Evolutionary conservation across 768 basidiomycete species (phyloP).

Genomic region (Filobasidium wieringae): DNA sequence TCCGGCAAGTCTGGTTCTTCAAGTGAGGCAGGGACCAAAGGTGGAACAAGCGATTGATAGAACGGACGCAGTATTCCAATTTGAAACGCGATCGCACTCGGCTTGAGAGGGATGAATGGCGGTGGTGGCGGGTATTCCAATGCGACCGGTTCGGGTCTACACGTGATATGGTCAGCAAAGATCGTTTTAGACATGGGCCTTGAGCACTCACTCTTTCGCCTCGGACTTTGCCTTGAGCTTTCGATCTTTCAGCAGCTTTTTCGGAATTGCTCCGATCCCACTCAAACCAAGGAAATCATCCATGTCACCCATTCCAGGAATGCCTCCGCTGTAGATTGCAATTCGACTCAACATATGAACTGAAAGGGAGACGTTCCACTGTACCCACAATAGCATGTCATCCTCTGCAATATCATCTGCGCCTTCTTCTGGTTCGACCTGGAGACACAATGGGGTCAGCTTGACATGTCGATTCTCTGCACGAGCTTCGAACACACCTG

Average conservation of each 20-base stretch:
- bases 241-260: slow-evolving; percentile 46
- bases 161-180: background rate
- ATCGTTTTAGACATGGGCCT: background rate
- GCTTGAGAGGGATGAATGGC: slow-evolving; percentile 60
- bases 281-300: slow-evolving; percentile 88
- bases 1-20: slow-evolving; percentile 11
- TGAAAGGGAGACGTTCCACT: background rate
- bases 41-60: slow-evolving; percentile 41
- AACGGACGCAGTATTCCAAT: slow-evolving; percentile 73
- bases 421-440: slow-evolving; percentile 19
- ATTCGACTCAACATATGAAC: background rate
- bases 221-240: background rate
- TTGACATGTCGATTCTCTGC: slow-evolving; percentile 14
- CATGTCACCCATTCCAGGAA: slow-evolving; percentile 64
- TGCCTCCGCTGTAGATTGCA: slow-evolving; percentile 53
- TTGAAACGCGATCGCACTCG: slow-evolving; percentile 57
- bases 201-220: background rate
- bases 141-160: slow-evolving; percentile 47
- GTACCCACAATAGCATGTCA: slow-evolving; percentile 54
- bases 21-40: background rate
- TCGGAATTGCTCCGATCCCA: slow-evolving; percentile 47
- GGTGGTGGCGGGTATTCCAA: slow-evolving; percentile 73
- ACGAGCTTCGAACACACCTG: slow-evolving; percentile 46
- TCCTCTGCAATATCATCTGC: slow-evolving; percentile 44
- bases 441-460: slow-evolving; percentile 42